Conservation (phyloP, 2,329 filamentous ascomycete species). For the Paecilomyces formosus region DNA sequence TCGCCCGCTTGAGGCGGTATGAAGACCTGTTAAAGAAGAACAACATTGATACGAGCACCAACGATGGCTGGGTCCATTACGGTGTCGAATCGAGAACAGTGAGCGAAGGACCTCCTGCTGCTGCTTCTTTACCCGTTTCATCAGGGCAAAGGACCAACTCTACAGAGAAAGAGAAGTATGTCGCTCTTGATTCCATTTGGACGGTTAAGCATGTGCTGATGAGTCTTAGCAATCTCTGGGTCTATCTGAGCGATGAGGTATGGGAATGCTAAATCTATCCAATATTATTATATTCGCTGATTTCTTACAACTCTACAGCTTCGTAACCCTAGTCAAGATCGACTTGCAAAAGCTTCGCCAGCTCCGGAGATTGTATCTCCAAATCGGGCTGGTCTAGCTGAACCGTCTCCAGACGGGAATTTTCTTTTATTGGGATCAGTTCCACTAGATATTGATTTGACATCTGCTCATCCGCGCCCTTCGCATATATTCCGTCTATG, state of each 20-base stretch:
- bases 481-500: slow-evolving; percentile 17
- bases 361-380: neutral
- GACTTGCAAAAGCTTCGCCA: neutral
- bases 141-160: neutral
- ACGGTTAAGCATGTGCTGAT: neutral
- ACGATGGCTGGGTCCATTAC: slow-evolving; percentile 7
- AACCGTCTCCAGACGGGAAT: neutral
- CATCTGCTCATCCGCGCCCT: slow-evolving; percentile 32
- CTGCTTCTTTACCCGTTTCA: neutral
- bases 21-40: slow-evolving; percentile 10
- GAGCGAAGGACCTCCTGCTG: neutral
- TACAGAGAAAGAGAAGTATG: neutral
- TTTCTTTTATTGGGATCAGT: neutral
- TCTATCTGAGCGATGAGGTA: slow-evolving; percentile 2
- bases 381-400: neutral
- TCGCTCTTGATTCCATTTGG: neutral
- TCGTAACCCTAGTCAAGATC: slow-evolving; percentile 1
- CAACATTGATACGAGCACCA: slow-evolving; percentile 16
- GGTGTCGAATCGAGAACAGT: neutral
- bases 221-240: slow-evolving; percentile 1
- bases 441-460: slow-evolving; percentile 23
- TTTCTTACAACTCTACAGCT: neutral
- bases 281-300: neutral
- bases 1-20: slow-evolving; percentile 2
- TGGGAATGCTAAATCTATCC: neutral